Percentiles rank a stretch among this genome's conserved stretches.
Evolutionary conservation across 2,329 filamentous ascomycete species (phyloP).

Genomic region (Myrmaecium sp.): DNA sequence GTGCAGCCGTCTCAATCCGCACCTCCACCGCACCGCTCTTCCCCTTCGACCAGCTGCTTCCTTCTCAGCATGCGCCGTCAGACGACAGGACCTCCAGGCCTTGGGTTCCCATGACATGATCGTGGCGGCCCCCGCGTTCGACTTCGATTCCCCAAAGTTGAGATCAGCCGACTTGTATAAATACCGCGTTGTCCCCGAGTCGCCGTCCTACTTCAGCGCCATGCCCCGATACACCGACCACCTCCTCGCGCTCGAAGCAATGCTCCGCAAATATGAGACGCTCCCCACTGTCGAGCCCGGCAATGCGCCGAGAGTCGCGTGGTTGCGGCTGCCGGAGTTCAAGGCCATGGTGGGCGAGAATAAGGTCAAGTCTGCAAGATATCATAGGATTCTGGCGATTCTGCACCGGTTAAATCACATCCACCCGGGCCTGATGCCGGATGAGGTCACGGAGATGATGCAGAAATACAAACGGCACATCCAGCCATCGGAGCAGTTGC

Average conservation of each 20-base stretch:
- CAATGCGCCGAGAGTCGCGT: constrained; percentile 57
- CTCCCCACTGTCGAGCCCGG: constrained; percentile 51
- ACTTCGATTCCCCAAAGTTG: too few relatives aligned
- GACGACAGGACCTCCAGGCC: too few relatives aligned
- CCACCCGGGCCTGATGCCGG: constrained; percentile 57
- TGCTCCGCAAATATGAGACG: constrained; percentile 54
- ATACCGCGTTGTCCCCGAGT: constrained; percentile 61
- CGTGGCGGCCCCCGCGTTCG: too few relatives aligned
- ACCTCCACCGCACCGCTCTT: too few relatives aligned
- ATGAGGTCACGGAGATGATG: constrained; percentile 49
- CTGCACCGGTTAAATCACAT: constrained; percentile 74
- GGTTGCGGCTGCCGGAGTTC: constrained; percentile 67
- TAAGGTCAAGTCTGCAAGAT: constrained; percentile 47
- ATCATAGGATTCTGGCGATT: constrained; percentile 56
- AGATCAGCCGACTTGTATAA: background rate
- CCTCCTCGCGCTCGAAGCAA: constrained; percentile 52
- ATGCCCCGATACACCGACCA: constrained; percentile 76
- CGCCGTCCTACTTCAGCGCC: constrained; percentile 88
- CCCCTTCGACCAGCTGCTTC: too few relatives aligned
- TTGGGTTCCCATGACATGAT: too few relatives aligned
- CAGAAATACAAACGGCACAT: constrained; percentile 56
- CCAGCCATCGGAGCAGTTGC: constrained; percentile 49
- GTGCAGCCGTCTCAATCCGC: too few relatives aligned
- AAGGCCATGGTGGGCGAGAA: constrained; percentile 31
- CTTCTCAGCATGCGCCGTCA: too few relatives aligned